phyloP scores from a whole-genome alignment of 495 filamentous ascomycete species.

The Aspergillus leporis region DNA sequence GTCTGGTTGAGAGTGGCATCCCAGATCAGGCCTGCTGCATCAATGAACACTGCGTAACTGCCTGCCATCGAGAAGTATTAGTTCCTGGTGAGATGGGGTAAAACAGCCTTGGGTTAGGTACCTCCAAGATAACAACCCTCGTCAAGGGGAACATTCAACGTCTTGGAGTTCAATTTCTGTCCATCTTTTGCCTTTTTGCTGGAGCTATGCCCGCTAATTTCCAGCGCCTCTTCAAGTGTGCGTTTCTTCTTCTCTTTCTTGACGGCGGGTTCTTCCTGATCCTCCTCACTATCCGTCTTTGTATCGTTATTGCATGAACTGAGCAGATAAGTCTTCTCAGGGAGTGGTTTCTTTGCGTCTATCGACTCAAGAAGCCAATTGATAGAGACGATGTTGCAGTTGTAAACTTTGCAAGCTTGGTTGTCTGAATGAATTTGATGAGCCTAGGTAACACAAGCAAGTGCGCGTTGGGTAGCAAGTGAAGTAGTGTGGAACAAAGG shows the following conservation, averaged over 20 bases:
- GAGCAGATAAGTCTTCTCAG: slow-evolving; percentile 42
- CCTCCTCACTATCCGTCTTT: slow-evolving; percentile 18
- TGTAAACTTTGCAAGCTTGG: slow-evolving; percentile 43
- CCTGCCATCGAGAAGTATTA: slow-evolving; percentile 8
- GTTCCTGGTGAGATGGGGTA: background rate
- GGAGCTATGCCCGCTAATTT: slow-evolving; percentile 3
- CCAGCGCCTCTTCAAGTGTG: slow-evolving; percentile 12
- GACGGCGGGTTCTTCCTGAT: slow-evolving; percentile 22
- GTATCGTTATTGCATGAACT: slow-evolving; percentile 8
- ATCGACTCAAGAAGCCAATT: slow-evolving; percentile 62
- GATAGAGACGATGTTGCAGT: slow-evolving; percentile 58
- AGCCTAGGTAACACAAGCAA: background rate
- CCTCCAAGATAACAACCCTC: slow-evolving; percentile 40
- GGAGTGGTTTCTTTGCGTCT: slow-evolving; percentile 38
- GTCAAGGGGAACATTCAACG: slow-evolving; percentile 52
- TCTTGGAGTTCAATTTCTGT: slow-evolving; percentile 40
- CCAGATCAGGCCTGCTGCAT: slow-evolving; percentile 60
- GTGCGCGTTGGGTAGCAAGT: background rate
- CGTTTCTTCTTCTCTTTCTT: slow-evolving; percentile 31
- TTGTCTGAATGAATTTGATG: slow-evolving; percentile 40
- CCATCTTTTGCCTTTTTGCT: slow-evolving; percentile 46
- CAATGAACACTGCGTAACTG: slow-evolving; percentile 60
- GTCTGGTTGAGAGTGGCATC: slow-evolving; percentile 55
- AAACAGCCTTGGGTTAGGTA: slow-evolving; percentile 25
- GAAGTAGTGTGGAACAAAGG: background rate